Conservation (phyloP, 768 basidiomycete species). For the Calocera viscosa region DNA sequence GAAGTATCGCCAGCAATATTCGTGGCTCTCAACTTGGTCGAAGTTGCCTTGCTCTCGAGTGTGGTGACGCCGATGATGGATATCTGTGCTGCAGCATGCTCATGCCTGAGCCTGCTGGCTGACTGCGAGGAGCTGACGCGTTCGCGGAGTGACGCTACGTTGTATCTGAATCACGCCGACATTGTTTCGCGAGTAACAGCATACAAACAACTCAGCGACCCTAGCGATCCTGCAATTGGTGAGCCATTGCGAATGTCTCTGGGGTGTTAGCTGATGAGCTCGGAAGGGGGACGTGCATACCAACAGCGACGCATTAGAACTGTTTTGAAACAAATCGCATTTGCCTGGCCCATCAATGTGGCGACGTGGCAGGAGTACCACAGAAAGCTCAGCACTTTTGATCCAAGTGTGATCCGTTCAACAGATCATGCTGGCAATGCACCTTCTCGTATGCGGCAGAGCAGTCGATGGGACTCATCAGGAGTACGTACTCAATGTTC, state of each 20-base stretch:
- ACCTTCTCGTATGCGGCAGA: neutral
- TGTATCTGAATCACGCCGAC: constrained; percentile 5
- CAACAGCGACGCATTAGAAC: constrained; percentile 64
- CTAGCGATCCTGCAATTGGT: constrained; percentile 58
- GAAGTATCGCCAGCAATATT: constrained; percentile 32
- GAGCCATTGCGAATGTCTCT: constrained; percentile 20
- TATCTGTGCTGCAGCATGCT: constrained; percentile 56
- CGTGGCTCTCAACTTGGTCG: constrained; percentile 35
- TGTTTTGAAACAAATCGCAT: constrained; percentile 49
- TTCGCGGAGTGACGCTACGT: constrained; percentile 44
- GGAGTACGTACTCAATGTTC: neutral
- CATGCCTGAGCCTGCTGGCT: constrained; percentile 54
- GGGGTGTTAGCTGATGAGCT: constrained; percentile 1
- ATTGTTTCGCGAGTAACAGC: constrained; percentile 11
- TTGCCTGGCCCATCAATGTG: constrained; percentile 52
- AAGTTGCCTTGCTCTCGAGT: constrained; percentile 60
- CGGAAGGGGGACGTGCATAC: constrained; percentile 56
- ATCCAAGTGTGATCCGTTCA: constrained; percentile 8
- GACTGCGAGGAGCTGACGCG: constrained; percentile 53
- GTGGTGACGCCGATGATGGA: constrained; percentile 56
- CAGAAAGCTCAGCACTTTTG: neutral
- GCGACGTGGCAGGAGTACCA: constrained; percentile 69
- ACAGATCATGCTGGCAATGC: neutral
- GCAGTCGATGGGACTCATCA: neutral
- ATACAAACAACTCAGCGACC: constrained; percentile 40